phyloP scores from a whole-genome alignment of 257 asterid species.

The Solanum medicagineum region DNA sequence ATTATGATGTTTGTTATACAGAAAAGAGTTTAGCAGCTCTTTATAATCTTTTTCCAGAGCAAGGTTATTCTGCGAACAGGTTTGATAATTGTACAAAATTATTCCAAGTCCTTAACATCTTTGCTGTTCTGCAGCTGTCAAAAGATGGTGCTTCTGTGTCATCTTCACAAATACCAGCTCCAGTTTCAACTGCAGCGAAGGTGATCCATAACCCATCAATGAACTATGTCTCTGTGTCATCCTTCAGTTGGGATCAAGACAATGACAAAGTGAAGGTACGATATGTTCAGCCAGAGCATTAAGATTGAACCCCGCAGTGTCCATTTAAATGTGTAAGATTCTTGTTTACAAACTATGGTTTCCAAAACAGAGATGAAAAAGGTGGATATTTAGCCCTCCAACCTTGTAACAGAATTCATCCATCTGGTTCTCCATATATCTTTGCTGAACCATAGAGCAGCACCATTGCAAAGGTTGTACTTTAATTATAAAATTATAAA shows the following conservation, averaged over 20 bases:
- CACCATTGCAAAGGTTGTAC: not conserved
- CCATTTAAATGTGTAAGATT: not conserved
- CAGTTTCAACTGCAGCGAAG: slow-evolving; percentile 24
- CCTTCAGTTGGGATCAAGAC: slow-evolving; percentile 97
- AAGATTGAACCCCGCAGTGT: not conserved
- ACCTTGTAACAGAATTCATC: not conserved
- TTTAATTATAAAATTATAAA: not conserved
- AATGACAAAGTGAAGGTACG: slow-evolving; percentile 68
- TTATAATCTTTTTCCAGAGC: not conserved
- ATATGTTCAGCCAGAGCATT: not conserved
- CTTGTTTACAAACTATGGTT: not conserved
- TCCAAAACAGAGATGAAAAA: not conserved
- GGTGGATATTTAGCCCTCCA: not conserved
- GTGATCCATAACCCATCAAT: slow-evolving; percentile 13
- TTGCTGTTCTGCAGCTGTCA: slow-evolving; percentile 26
- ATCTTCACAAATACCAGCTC: slow-evolving; percentile 15
- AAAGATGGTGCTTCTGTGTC: slow-evolving; percentile 18
- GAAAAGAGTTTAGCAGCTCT: not conserved
- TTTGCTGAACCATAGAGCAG: not conserved
- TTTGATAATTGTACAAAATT: not conserved
- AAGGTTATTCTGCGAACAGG: not conserved
- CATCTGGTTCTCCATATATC: not conserved
- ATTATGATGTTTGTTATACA: not conserved
- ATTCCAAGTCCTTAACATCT: not conserved
- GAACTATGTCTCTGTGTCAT: slow-evolving; percentile 42